These are phyloP conservation scores for Blastocystis sp. DNA, from an alignment of 352 stramenopile genomes.

Conservation along the genomic window DNA sequence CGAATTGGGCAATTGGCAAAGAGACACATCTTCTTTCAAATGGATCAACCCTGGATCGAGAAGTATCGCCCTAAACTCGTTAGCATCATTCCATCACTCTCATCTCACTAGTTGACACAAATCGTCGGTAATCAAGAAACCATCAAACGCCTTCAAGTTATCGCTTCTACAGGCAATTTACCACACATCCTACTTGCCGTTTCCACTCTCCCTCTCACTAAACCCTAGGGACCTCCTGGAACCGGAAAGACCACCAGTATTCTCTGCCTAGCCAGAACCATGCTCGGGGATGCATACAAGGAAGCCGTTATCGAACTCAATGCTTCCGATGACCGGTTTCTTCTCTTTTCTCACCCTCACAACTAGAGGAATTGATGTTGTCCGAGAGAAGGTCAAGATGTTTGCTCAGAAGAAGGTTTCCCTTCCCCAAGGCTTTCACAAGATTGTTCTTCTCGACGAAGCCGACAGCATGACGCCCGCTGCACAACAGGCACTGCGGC, in stretches of 20 bases:
- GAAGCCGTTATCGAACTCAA: conserved; percentile 94
- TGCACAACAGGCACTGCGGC: conserved; percentile 91
- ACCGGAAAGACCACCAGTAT: conserved; percentile 89
- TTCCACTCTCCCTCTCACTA: conserved; percentile 70
- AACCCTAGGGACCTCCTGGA: conserved; percentile 78
- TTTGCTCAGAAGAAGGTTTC: conserved; percentile 97
- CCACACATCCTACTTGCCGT: conserved; percentile 94
- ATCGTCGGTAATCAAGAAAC: conserved; percentile 97
- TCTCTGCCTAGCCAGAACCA: conserved; percentile 82
- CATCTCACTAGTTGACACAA: conserved; percentile 77
- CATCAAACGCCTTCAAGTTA: conserved; percentile 86
- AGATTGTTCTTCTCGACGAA: conserved; percentile 98
- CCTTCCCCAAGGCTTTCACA: conserved; percentile 84
- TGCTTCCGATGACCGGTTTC: conserved; percentile 89
- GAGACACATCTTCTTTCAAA: background rate
- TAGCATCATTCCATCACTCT: background rate
- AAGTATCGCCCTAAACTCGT: conserved; percentile 89
- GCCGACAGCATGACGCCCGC: conserved; percentile 94
- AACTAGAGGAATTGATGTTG: conserved; percentile 76
- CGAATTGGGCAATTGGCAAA: too few relatives aligned
- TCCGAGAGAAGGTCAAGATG: conserved; percentile 96
- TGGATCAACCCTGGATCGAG: conserved; percentile 89
- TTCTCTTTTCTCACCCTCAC: conserved; percentile 62
- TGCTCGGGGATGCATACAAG: conserved; percentile 78
- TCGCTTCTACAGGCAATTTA: conserved; percentile 92